These are phyloP conservation scores for Medicago truncatula DNA, from an alignment of 306 rosid genomes.

Conservation along the genomic window DNA sequence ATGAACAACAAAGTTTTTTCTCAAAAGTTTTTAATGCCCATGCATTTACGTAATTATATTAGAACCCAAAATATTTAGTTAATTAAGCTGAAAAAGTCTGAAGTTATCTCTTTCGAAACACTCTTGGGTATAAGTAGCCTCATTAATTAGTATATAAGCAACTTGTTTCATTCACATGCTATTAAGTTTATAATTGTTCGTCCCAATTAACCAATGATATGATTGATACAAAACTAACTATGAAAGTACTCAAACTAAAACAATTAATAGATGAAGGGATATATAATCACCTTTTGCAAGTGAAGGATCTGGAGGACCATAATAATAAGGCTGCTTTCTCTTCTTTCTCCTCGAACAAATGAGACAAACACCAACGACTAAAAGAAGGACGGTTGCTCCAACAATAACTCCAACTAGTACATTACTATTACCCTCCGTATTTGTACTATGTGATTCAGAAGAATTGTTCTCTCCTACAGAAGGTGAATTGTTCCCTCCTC, in stretches of 20 bases:
- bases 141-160: too few species aligned
- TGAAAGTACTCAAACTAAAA: neutral
- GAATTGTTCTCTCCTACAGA: too few species aligned
- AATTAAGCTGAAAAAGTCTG: too few species aligned
- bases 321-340: conserved; percentile 50
- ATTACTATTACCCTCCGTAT: neutral
- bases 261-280: neutral
- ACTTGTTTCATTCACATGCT: too few species aligned
- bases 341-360: conserved; percentile 58
- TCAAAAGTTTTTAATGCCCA: too few species aligned
- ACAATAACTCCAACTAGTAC: conserved; percentile 47
- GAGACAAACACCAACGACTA: conserved; percentile 36
- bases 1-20: too few species aligned
- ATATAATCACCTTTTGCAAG: conserved; percentile 43
- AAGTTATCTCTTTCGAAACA: too few species aligned
- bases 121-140: too few species aligned
- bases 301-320: conserved; percentile 47
- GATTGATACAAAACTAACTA: neutral
- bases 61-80: too few species aligned
- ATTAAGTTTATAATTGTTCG: neutral
- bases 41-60: too few species aligned
- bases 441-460: neutral
- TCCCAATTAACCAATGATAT: neutral
- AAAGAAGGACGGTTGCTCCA: conserved; percentile 52
- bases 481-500: neutral